phyloP scores from a whole-genome alignment of 768 basidiomycete species.

The Amanita pseudoporphyria region DNA sequence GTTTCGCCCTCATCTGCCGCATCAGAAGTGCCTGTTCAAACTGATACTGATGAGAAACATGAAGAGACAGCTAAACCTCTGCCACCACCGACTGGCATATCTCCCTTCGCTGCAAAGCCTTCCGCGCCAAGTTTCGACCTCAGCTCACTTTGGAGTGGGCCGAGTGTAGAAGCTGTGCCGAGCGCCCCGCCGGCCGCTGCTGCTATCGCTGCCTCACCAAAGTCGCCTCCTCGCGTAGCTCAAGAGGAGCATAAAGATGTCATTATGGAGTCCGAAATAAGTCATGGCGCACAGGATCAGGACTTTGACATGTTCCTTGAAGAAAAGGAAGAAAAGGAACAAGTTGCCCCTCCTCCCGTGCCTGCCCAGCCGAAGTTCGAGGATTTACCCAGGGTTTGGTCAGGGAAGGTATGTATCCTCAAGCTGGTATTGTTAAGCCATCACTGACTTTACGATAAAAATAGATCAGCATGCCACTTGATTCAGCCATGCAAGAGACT shows the following conservation, averaged over 20 bases:
- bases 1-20: conserved; percentile 11
- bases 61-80: conserved; percentile 7
- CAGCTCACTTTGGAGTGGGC: conserved; percentile 58
- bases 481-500: conserved; percentile 58
- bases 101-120: conserved; percentile 34
- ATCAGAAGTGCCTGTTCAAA: conserved; percentile 5
- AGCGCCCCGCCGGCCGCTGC: conserved; percentile 12
- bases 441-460: background rate
- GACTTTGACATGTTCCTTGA: conserved; percentile 85
- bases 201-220: conserved; percentile 9
- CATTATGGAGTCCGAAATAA: conserved; percentile 31
- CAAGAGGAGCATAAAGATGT: conserved; percentile 29
- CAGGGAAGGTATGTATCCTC: conserved; percentile 48
- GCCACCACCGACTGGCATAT: conserved; percentile 29
- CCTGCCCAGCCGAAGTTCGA: conserved; percentile 43
- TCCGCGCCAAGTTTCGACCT: conserved; percentile 42
- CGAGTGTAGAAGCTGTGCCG: conserved; percentile 22
- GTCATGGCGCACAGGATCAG: conserved; percentile 51
- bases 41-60: conserved; percentile 9
- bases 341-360: conserved; percentile 23
- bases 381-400: conserved; percentile 57
- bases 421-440: background rate
- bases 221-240: conserved; percentile 17
- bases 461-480: conserved; percentile 74
- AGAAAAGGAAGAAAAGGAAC: conserved; percentile 28